Conservation (phyloP, 805 yeast species). For the Kazachstania taianensis region DNA sequence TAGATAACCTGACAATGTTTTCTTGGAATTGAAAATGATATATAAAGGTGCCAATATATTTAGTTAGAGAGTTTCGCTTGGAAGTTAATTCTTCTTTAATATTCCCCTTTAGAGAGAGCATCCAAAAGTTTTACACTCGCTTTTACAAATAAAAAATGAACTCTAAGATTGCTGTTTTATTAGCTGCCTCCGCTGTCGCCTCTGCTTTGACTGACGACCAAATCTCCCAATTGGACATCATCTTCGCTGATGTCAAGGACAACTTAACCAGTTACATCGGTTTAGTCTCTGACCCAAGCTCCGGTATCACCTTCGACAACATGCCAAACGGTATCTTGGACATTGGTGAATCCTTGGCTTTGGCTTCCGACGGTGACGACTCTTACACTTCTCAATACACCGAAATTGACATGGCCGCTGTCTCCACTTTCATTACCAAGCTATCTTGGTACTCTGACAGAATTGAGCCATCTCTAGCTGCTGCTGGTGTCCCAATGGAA, state of each 20-base stretch:
- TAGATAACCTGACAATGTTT: too few relatives aligned
- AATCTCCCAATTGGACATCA: slow-evolving; percentile 15
- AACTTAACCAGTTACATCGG: slow-evolving; percentile 13
- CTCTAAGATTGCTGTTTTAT: slow-evolving; percentile 12
- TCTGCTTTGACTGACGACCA: slow-evolving; percentile 14
- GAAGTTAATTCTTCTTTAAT: too few relatives aligned
- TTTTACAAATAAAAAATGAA: too few relatives aligned
- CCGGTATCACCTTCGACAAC: slow-evolving; percentile 10
- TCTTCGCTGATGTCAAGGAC: slow-evolving; percentile 15
- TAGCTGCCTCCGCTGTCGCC: slow-evolving; percentile 16
- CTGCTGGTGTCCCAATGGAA: slow-evolving; percentile 6
- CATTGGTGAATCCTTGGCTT: slow-evolving; percentile 18
- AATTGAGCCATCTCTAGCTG: slow-evolving; percentile 12
- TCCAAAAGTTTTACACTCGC: too few relatives aligned
- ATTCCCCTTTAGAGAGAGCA: too few relatives aligned
- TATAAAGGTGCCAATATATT: too few relatives aligned
- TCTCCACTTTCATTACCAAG: slow-evolving; percentile 22
- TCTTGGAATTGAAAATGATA: too few relatives aligned
- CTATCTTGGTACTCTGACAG: slow-evolving; percentile 30
- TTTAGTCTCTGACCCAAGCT: slow-evolving; percentile 7
- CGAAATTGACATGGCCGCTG: slow-evolving; percentile 22
- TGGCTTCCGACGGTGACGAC: slow-evolving; percentile 22
- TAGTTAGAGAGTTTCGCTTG: too few relatives aligned
- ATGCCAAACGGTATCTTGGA: slow-evolving; percentile 19
- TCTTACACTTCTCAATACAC: slow-evolving; percentile 27